phyloP scores from a whole-genome alignment of 1,139 yeast genomes.

The Kodamaea anthophila region DNA sequence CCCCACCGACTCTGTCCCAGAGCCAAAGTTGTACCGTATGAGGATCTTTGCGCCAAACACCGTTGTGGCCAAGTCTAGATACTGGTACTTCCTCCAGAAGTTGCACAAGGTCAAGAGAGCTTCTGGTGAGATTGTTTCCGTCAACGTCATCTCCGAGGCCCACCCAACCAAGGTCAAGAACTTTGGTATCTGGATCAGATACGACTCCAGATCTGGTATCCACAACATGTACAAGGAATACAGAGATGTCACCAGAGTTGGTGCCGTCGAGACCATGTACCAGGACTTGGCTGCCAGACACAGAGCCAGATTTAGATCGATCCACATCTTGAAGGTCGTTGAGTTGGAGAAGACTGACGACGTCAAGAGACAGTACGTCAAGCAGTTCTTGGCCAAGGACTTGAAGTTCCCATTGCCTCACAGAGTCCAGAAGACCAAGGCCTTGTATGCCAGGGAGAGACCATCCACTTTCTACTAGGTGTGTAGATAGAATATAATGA shows the following conservation, averaged over 20 bases:
- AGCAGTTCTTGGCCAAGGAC: constrained; percentile 93
- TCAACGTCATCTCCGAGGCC: constrained; percentile 87
- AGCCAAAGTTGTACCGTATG: constrained; percentile 99
- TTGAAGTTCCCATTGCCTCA: constrained; percentile 99
- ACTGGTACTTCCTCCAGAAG: constrained; percentile 99
- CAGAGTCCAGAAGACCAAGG: constrained; percentile 91
- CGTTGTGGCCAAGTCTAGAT: constrained; percentile 99
- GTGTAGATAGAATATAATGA: too few species aligned
- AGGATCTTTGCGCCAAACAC: constrained; percentile 99
- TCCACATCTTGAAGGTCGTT: constrained; percentile 98
- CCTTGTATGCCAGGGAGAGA: constrained; percentile 85
- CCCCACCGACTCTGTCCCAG: constrained; percentile 98
- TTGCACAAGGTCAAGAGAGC: constrained; percentile 99
- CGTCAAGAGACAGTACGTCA: constrained; percentile 98
- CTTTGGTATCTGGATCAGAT: constrained; percentile 99
- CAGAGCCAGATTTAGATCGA: constrained; percentile 99
- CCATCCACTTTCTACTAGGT: constrained; percentile 92
- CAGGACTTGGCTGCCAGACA: constrained; percentile 99
- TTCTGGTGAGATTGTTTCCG: constrained; percentile 96
- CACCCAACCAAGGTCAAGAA: constrained; percentile 99
- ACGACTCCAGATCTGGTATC: constrained; percentile 99
- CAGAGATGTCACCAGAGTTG: constrained; percentile 99
- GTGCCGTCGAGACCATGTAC: constrained; percentile 98
- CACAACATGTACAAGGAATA: constrained; percentile 99
- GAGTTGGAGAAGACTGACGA: constrained; percentile 97